Conservation (phyloP, 2,329 filamentous ascomycete species). For the Cordyceps cateniannulata region DNA sequence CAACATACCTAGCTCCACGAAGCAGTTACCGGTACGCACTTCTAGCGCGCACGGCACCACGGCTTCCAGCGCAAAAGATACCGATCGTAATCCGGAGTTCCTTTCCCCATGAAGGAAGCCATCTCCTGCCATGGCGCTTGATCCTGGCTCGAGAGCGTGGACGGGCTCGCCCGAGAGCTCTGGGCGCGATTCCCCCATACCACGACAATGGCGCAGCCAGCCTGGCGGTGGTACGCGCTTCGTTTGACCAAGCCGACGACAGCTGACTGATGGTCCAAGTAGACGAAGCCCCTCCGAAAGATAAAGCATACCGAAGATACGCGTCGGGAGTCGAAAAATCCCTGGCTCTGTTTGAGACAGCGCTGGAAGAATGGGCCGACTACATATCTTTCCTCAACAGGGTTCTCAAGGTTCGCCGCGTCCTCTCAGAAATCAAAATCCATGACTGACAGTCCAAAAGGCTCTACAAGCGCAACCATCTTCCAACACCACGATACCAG, state of each 20-base stretch:
- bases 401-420: conserved; percentile 66
- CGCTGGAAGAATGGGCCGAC: conserved; percentile 97
- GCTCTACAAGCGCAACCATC: conserved; percentile 81
- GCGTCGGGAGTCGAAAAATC: conserved; percentile 81
- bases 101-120: conserved; percentile 12
- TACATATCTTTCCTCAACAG: conserved; percentile 96
- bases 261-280: not conserved
- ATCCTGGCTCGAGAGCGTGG: conserved; percentile 48
- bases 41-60: not conserved
- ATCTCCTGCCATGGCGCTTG: conserved; percentile 53
- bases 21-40: conserved; percentile 9
- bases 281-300: conserved; percentile 53
- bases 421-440: not conserved
- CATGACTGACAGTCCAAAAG: conserved; percentile 35
- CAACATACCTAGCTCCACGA: conserved; percentile 18
- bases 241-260: not conserved
- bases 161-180: conserved; percentile 75
- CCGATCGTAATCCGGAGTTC: conserved; percentile 4
- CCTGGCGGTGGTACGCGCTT: conserved; percentile 63
- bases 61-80: not conserved
- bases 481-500: conserved; percentile 65
- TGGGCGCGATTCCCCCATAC: conserved; percentile 69
- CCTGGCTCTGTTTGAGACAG: conserved; percentile 82
- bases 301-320: conserved; percentile 79
- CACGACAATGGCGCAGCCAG: conserved; percentile 70